phyloP scores from a whole-genome alignment of 2,329 filamentous ascomycete genomes.

The Coniella vitis region DNA sequence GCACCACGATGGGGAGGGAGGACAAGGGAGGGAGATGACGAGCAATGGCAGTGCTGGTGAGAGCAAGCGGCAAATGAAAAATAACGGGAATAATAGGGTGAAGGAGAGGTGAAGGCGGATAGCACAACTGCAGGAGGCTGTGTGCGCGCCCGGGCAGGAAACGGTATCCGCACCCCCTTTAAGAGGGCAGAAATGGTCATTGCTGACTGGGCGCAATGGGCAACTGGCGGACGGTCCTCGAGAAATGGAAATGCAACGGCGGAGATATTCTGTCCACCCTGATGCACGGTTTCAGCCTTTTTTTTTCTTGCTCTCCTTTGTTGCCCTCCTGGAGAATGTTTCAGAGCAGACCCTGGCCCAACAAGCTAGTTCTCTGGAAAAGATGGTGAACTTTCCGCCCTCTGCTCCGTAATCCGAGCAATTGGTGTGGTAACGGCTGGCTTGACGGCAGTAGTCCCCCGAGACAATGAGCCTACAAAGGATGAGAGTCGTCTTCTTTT shows the following conservation, averaged over 20 bases:
- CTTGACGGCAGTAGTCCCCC: too few species aligned
- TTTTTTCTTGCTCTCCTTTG: too few species aligned
- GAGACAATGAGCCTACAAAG: too few species aligned
- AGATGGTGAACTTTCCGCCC: too few species aligned
- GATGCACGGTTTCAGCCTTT: neutral
- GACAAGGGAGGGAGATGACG: slow-evolving; percentile 6
- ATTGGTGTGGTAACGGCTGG: too few species aligned
- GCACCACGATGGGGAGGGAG: too few species aligned
- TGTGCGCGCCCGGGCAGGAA: neutral
- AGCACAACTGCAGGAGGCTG: slow-evolving; percentile 5
- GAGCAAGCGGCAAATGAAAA: neutral
- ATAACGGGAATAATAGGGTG: too few species aligned
- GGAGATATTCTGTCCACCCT: neutral
- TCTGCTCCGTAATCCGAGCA: too few species aligned
- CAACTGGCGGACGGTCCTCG: too few species aligned
- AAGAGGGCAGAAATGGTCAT: slow-evolving; percentile 10
- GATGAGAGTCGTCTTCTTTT: too few species aligned
- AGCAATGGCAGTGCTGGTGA: neutral
- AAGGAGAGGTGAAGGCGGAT: slow-evolving; percentile 1
- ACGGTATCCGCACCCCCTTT: slow-evolving; percentile 11
- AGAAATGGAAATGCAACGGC: neutral
- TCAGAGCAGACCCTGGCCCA: neutral
- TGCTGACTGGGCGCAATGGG: too few species aligned
- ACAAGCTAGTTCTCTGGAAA: neutral
- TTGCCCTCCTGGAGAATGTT: neutral